Percentiles rank a stretch among this genome's conserved stretches.
These are phyloP conservation scores for Leishmania mexicana DNA, from an alignment of 208 protist genomes.

Conservation along the genomic window DNA sequence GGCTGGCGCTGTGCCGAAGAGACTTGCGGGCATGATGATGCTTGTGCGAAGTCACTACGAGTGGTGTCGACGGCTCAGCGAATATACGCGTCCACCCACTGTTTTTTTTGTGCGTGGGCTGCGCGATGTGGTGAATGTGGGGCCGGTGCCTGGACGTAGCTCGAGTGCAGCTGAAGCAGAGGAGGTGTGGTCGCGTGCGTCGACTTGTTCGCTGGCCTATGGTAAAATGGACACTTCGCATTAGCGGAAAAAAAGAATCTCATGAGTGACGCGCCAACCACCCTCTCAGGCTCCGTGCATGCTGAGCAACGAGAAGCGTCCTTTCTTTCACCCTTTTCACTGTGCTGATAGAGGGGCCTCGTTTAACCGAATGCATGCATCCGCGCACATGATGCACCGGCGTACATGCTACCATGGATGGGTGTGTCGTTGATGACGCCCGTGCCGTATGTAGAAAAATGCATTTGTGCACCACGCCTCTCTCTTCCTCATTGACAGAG, in stretches of 20 bases:
- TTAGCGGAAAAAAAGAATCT: neutral
- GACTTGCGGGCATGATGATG: neutral
- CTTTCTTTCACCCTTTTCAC: neutral
- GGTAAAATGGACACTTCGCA: neutral
- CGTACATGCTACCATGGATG: neutral
- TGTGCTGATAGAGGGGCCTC: neutral
- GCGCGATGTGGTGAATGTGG: neutral
- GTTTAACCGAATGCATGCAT: neutral
- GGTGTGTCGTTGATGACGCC: neutral
- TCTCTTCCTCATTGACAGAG: neutral
- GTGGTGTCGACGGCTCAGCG: neutral
- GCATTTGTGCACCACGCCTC: neutral
- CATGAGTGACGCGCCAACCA: neutral
- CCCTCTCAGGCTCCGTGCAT: neutral
- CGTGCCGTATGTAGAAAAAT: neutral
- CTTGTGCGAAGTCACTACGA: neutral
- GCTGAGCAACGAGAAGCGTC: neutral
- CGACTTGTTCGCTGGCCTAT: neutral
- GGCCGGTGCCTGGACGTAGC: neutral
- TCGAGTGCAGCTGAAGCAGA: neutral
- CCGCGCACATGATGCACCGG: neutral
- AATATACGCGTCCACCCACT: neutral
- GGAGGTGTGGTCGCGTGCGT: neutral
- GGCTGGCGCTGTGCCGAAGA: neutral
- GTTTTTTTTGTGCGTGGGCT: neutral